Base-by-base conservation (phyloP, 768 basidiomycete genomes). In the Tricholoma furcatifolium region DNA sequence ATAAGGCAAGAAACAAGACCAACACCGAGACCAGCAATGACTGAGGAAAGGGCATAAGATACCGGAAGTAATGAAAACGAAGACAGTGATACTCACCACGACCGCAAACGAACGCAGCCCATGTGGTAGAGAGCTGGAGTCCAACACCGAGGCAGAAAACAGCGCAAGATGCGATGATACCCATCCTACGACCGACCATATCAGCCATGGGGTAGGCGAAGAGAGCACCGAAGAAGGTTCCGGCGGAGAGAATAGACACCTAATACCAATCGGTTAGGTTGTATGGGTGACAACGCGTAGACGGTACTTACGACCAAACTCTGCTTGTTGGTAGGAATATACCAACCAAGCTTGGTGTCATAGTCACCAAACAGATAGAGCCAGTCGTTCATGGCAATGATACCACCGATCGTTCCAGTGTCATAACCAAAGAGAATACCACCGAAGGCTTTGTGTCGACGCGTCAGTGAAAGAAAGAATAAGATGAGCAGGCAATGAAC, bases 171-270 rank as follows among this genome's bases (percentile, higher is more conserved):
- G 81, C 42, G 52, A 82, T 70, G 70, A 92, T 87, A 36, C 86
- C 67, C 69, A 70, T 72, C 61, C 73, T 76, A 27, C 66, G 65
- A 14, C 88, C 77, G 15, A 88, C 87, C 32, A 80, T 58, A 53
- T 66, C 74, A 53, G 65, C 84, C 48, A 65, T 59, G 34, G 72
- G 73, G 32, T 67, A 75, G 45, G 66, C 72, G 32, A 74, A 55
- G 35, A 91, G 74, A 17, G 83, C 83, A 65, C 86, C 91, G 57
- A 90, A 83, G 77, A 93, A 91, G 24, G 91, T 93, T 56, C 92
- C 92, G n/a, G 87, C 89, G 7, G 90, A 92, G 32, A 92, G 82
- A 62, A 91, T 87, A 45, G 83, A 84, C 43, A 76, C 61, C 60
- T 62, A 27, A 27, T 21, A 38, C 10, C 27, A n/a, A 1, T 14